Percentiles rank a stretch among this genome's conserved stretches.
phyloP scores from a whole-genome alignment of 1,284 basidiomycete genomes.

The Austroboletus niveus region DNA sequence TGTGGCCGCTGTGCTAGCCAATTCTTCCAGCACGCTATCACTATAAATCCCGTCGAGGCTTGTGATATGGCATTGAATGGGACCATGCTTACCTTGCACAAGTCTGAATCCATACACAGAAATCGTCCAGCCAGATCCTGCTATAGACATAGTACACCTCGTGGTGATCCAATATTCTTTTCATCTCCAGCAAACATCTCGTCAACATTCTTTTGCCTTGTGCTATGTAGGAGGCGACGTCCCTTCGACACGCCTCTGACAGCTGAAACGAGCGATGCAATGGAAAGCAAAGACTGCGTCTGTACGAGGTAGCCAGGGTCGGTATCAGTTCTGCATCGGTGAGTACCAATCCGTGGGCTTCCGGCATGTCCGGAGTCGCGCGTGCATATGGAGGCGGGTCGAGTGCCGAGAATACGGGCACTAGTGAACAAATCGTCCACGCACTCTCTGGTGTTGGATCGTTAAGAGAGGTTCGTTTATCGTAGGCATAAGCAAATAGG shows the following conservation, averaged over 20 bases:
- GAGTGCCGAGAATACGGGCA: conserved; percentile 73
- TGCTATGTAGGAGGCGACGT: conserved; percentile 57
- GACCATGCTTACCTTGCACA: conserved; percentile 49
- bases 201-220: conserved; percentile 60
- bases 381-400: conserved; percentile 58
- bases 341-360: conserved; percentile 32
- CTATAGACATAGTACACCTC: conserved; percentile 82
- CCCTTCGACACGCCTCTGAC: conserved; percentile 61
- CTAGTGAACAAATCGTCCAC: conserved; percentile 72
- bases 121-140: conserved; percentile 80
- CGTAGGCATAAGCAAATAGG: conserved; percentile 75
- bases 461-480: conserved; percentile 67
- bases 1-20: conserved; percentile 45
- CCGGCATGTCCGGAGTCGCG: conserved; percentile 9
- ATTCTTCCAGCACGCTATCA: conserved; percentile 47
- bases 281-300: conserved; percentile 71
- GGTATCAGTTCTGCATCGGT: conserved; percentile 47
- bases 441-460: conserved; percentile 81
- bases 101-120: conserved; percentile 70
- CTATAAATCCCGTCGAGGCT: conserved; percentile 36
- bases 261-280: conserved; percentile 73
- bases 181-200: conserved; percentile 66
- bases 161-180: conserved; percentile 69
- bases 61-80: neutral
- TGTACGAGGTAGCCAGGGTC: conserved; percentile 60